Base-by-base conservation (phyloP, 1,284 basidiomycete species). In the Stygiomarasmius scandens region DNA sequence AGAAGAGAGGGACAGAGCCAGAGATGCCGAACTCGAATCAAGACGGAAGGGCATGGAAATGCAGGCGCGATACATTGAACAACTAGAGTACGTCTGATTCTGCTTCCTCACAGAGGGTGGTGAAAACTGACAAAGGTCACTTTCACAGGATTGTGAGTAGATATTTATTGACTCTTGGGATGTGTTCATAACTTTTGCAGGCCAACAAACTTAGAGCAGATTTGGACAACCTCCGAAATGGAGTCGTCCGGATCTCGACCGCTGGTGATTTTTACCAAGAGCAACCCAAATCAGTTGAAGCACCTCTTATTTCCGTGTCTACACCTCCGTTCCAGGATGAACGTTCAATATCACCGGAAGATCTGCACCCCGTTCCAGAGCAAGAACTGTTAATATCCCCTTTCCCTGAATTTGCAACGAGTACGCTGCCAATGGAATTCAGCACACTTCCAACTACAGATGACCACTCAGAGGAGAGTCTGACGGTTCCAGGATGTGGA, bases 371-470 rank as follows among this genome's bases (percentile, higher is more conserved):
- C 24, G n/a, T 25, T 2, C 48, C 58, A 2, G 48, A 54, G 22
- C 58, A 51, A 46, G 58, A 53, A 16, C 70, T 72, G 53, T 58
- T 75, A 51, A 74, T 77, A 52, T 76, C 77, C 5, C 77, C 77
- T 5, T 62, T 78, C 3, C 73, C 76, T 10, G 70, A 77, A 59
- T 74, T 74, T 55, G 74, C 75, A 9, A 54, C 45, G 20, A 68
- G 66, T 41, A 57, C 57, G 27, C 64, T 73, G 48, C 66, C 72
- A 12, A 60, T 69, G 47, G 53, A 54, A 20, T 57, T 52, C 36
- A 32, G 45, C 19, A 20, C 32, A 8, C 50, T 57, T 38, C 55
- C 55, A 14, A 48, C 55, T 9, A 49, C 45, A 20, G 41, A 45
- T 19, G 54, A 51, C 46, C 48, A 49, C 3, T 10, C 6, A 3